Evolutionary conservation across 257 asterid genomes (phyloP), one percentile per base, ranked within the genome.

Genomic region (Leonotis leonurus): DNA sequence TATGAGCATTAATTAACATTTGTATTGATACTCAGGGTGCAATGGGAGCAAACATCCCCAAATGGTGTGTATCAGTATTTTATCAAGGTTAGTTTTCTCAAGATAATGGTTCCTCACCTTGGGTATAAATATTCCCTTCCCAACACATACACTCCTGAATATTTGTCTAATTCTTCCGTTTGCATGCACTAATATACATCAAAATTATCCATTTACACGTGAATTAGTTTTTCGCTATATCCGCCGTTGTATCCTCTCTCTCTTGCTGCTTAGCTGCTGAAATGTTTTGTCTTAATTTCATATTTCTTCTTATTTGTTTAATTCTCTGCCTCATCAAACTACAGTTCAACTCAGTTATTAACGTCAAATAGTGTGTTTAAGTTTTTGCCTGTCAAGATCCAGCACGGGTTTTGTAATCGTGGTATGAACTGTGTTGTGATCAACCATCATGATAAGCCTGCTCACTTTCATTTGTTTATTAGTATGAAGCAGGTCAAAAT

Each of bases 31-130:
- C 54, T 59, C 81, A 93, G 99, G 70, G 94, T 81, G 44, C 84
- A 72, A 2, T 84, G 94, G 84, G 69, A 75, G 56, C 97, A 93
- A 61, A 73, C 64, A 65, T 70, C 61, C 33, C 95, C 86, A 24
- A 76, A 72, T 79, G 99, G 99, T 17, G 71, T 80, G 67, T 88
- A 87, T 78, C 96, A 85, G 74, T 93, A 89, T 75, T 93, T 89
- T 68, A 40, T 84, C 69, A 93, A 93, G 95, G 99, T 87, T 56
- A 74, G 78, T 60, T 17, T 62, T 29, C 50, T 27, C 39, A 35
- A 54, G 43, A 20, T 56, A 13, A 32, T 41, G 21, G 30, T 26
- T 30, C 43, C n/a, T 21, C 65, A 10, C 12, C 60, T 12, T 16
- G 17, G 3, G n/a, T n/a, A n/a, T n/a, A n/a, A n/a, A n/a, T 50